Base-by-base conservation (phyloP, 1,139 yeast species). In the Lipomyces yarrowii region DNA sequence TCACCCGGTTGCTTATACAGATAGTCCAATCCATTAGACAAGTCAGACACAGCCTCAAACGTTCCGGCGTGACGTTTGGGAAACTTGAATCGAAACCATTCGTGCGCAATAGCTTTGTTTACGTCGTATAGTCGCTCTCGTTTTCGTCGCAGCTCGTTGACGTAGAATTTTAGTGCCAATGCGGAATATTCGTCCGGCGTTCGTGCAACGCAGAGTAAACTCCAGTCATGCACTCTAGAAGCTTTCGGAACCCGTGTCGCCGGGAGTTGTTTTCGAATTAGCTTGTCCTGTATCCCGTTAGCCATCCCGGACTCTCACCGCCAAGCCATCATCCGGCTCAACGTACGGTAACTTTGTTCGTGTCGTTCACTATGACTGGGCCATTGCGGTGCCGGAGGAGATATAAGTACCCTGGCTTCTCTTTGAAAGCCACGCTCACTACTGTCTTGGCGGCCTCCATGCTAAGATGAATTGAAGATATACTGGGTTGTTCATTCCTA, bases 301-400 rank as follows among this genome's bases (percentile, higher is more conserved):
- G 46, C 37, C 6, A 30, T 10, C 7, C 21, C 32, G n/a, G 39
- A 21, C 30, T 18, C 37, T 6, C n/a, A 21, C 33, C n/a, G n/a
- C n/a, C n/a, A n/a, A n/a, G n/a, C n/a, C 30, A 26, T 26, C 2
- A 26, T 26, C 30, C 2, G 30, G 2, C 2, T 26, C n/a, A 3
- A 56, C 67, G 5, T 62, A 67, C 69, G 6, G 67, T 65, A 21
- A 65, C 67, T 35, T 56, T 59, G 37, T 60, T 59, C n/a, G 35
- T 57, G 30, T 35, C 26, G 21, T 56, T 39, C 18, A 67, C 39
- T 11, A 67, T 23, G 1, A 67, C 60, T 15, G 64, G 62, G 7
- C 69, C 69, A 26, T 63, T 69, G 11, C 69, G 59, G 35, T 61
- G 69, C 48, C 69, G 56, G 26, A 63, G 57, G 30, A 67, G 56